A percentile compares a stretch with the other conserved stretches of the same genome.
Evolutionary conservation across 129 eudicot species (phyloP).

Genomic region (Solidago caesia): DNA sequence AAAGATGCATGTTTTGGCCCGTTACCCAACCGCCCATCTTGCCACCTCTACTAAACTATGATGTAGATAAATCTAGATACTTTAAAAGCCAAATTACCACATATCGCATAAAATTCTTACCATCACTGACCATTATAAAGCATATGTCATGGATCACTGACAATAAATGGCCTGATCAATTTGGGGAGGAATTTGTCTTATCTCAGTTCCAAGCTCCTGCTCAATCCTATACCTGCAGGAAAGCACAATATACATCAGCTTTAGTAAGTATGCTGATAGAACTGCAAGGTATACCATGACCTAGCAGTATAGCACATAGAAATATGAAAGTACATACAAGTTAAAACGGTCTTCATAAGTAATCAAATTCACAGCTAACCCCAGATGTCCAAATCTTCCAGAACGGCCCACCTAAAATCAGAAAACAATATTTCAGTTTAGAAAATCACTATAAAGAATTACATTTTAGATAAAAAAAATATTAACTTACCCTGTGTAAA

Average conservation of each 20-base stretch:
- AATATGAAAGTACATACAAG: constrained; percentile 45
- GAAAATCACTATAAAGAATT: not conserved
- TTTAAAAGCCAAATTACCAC: constrained; percentile 9
- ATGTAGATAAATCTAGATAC: not conserved
- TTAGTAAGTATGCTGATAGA: not conserved
- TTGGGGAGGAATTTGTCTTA: constrained; percentile 68
- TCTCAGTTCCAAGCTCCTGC: constrained; percentile 78
- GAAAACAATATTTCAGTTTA: constrained; percentile 6
- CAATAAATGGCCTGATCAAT: constrained; percentile 68
- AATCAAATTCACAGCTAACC: constrained; percentile 67
- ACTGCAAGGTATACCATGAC: not conserved
- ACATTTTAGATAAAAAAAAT: not conserved
- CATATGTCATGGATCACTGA: constrained; percentile 28
- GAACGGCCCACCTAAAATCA: constrained; percentile 68
- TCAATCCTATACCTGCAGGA: constrained; percentile 65
- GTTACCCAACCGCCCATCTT: not conserved
- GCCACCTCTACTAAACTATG: constrained; percentile 5
- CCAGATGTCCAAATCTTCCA: constrained; percentile 71
- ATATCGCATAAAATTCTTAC: constrained; percentile 12
- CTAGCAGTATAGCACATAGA: not conserved
- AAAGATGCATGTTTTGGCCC: not conserved
- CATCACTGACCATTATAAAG: constrained; percentile 25
- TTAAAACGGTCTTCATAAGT: constrained; percentile 69
- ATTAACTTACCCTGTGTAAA: constrained; percentile 60
- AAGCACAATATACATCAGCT: constrained; percentile 18